Percentiles rank a stretch among this genome's conserved stretches.
phyloP scores from a whole-genome alignment of 345 rosid species.

The Rhodamnia rubescens region DNA sequence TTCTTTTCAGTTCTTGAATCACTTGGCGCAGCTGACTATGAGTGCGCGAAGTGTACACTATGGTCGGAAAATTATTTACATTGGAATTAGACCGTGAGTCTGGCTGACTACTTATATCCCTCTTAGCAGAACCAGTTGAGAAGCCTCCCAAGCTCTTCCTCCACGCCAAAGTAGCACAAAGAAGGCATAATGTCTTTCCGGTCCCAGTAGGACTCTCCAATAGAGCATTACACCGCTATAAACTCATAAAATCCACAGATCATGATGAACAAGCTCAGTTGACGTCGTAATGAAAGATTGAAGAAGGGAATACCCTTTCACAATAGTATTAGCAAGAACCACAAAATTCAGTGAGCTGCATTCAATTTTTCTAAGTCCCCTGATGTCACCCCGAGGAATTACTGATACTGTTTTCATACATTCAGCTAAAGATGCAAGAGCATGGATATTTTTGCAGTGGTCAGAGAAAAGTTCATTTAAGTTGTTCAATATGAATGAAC shows the following conservation, averaged over 20 bases:
- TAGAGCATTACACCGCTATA: conserved; percentile 79
- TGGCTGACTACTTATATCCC: conserved; percentile 16
- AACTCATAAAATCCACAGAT: not conserved
- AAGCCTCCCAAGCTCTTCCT: conserved; percentile 79
- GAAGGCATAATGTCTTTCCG: conserved; percentile 90
- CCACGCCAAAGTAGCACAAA: conserved; percentile 98
- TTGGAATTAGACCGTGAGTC: conserved; percentile 14
- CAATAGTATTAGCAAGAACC: not conserved
- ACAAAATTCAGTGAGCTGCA: not conserved
- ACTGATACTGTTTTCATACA: not conserved
- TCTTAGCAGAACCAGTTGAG: conserved; percentile 34
- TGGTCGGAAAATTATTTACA: conserved; percentile 42
- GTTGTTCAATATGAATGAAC: not conserved
- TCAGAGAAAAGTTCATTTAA: not conserved
- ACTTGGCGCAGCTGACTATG: conserved; percentile 98
- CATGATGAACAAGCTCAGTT: not conserved
- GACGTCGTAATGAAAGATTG: not conserved
- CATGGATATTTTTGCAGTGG: not conserved
- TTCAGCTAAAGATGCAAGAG: not conserved
- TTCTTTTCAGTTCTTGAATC: conserved; percentile 72
- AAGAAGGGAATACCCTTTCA: not conserved
- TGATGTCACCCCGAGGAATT: not conserved
- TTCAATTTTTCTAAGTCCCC: not conserved
- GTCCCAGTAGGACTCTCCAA: conserved; percentile 99
- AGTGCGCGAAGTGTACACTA: conserved; percentile 81